These are phyloP conservation scores for Chlorencoelia australis DNA, from an alignment of 2,329 filamentous ascomycete species.

Conservation along the genomic window DNA sequence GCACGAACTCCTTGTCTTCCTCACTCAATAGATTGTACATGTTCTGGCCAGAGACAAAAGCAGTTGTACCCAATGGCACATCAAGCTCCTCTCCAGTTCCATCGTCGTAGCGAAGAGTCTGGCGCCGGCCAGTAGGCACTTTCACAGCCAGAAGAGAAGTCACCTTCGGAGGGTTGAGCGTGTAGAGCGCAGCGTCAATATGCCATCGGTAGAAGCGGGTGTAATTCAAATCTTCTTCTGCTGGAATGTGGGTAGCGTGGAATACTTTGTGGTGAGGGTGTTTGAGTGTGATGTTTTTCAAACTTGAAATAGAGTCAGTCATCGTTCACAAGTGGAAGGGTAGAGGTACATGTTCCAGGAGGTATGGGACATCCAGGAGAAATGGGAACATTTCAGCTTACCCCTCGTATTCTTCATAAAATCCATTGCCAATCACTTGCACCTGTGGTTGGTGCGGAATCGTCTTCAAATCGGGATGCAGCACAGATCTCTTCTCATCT, in stretches of 20 bases:
- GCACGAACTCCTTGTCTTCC: slow-evolving; percentile 57
- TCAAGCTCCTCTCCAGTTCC: slow-evolving; percentile 53
- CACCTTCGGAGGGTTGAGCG: slow-evolving; percentile 61
- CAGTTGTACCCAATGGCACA: slow-evolving; percentile 66
- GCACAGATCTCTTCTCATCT: slow-evolving; percentile 52
- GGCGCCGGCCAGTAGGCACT: slow-evolving; percentile 55
- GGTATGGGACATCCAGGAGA: no score
- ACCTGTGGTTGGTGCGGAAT: slow-evolving; percentile 72
- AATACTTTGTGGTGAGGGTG: slow-evolving; percentile 74
- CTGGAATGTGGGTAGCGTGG: slow-evolving; percentile 54
- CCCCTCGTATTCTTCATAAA: slow-evolving; percentile 59
- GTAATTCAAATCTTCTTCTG: slow-evolving; percentile 46
- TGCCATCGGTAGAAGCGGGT: slow-evolving; percentile 68
- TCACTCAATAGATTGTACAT: slow-evolving; percentile 60
- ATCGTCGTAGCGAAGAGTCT: slow-evolving; percentile 66
- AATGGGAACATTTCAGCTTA: no score
- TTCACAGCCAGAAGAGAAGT: slow-evolving; percentile 66
- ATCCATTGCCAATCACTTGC: slow-evolving; percentile 71
- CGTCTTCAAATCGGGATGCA: slow-evolving; percentile 70
- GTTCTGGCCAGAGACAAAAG: slow-evolving; percentile 60
- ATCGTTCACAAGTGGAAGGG: no score
- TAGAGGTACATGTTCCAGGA: no score
- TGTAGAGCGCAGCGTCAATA: slow-evolving; percentile 70
- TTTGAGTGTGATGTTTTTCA: slow-evolving; percentile 55
- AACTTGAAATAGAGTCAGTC: no score